phyloP scores from a whole-genome alignment of 2,329 filamentous ascomycete genomes.

The Penicillium sp. region DNA sequence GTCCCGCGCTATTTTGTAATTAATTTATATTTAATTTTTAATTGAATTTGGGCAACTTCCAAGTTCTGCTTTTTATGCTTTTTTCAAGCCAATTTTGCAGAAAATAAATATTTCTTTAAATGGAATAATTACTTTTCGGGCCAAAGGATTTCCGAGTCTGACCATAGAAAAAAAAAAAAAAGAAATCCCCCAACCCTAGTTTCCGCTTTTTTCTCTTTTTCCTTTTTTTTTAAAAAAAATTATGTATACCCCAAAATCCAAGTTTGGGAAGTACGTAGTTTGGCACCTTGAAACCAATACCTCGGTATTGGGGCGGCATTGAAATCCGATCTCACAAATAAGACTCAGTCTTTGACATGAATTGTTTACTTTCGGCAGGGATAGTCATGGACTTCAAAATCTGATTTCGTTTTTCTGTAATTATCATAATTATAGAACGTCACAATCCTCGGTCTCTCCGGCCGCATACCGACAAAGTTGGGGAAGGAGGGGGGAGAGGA shows the following conservation, averaged over 20 bases:
- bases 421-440: not conserved
- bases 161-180: constrained; percentile 1
- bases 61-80: constrained; percentile 5
- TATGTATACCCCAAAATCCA: not conserved
- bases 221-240: not conserved
- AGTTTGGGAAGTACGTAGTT: not conserved
- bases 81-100: constrained; percentile 1
- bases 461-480: constrained; percentile 10
- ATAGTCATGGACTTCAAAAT: not conserved
- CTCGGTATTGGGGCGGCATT: constrained; percentile 2
- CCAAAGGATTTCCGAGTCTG: constrained; percentile 1
- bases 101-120: not conserved
- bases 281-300: not conserved
- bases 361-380: not conserved
- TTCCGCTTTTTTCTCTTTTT: not conserved
- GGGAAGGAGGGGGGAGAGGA: constrained; percentile 2
- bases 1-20: constrained; percentile 11
- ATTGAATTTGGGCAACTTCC: constrained; percentile 6
- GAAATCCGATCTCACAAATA: constrained; percentile 13
- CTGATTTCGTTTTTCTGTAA: not conserved
- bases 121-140: not conserved
- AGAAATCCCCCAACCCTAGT: not conserved
- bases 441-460: constrained; percentile 5
- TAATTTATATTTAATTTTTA: constrained; percentile 5
- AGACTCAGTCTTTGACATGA: not conserved